These are phyloP conservation scores for Zygotorulaspora chibaensis DNA, from an alignment of 805 yeast species.

Conservation along the genomic window DNA sequence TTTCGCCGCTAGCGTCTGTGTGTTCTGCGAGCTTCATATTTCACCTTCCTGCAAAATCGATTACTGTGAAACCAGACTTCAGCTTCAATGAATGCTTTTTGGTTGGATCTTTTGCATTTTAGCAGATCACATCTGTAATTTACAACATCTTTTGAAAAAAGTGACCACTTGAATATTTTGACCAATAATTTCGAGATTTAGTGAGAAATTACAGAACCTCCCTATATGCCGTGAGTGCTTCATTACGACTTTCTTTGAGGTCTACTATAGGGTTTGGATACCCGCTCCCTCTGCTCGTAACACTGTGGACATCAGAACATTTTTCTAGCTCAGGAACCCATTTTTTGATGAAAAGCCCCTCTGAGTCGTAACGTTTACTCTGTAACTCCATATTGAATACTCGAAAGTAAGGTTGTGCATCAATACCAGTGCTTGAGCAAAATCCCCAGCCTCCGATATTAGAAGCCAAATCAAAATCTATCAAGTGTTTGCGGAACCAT, in stretches of 20 bases:
- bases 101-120: too few species aligned
- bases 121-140: too few species aligned
- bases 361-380: conserved; percentile 45
- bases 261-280: conserved; percentile 46
- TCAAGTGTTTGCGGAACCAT: conserved; percentile 45
- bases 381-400: conserved; percentile 51
- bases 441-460: conserved; percentile 60
- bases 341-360: conserved; percentile 42
- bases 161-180: too few species aligned
- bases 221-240: conserved; percentile 39
- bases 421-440: conserved; percentile 48
- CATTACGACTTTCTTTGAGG: conserved; percentile 39
- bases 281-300: conserved; percentile 31
- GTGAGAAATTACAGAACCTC: conserved; percentile 2
- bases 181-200: too few species aligned
- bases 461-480: conserved; percentile 52
- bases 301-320: conserved; percentile 23
- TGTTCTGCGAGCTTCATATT: too few species aligned
- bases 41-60: too few species aligned
- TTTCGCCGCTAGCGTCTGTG: too few species aligned
- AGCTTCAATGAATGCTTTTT: too few species aligned
- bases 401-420: conserved; percentile 55
- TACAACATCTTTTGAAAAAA: too few species aligned
- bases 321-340: conserved; percentile 48
- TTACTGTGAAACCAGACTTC: too few species aligned